Evolutionary conservation across 768 basidiomycete genomes (phyloP).

Genomic region (Suillus lakei): DNA sequence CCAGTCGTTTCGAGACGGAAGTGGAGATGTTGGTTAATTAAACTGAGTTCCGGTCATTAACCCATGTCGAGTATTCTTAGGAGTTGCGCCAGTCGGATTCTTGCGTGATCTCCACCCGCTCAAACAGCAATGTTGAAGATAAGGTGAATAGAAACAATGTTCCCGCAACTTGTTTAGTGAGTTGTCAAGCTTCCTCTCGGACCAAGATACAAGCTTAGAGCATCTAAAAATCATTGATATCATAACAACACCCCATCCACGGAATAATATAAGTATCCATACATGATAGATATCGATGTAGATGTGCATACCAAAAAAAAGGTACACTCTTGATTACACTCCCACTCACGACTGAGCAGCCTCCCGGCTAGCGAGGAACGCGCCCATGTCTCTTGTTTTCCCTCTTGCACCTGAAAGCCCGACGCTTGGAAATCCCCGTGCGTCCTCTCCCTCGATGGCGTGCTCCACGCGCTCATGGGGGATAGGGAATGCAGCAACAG

Average conservation of each 20-base stretch:
- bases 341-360: slow-evolving; percentile 21
- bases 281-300: background rate
- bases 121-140: background rate
- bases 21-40: background rate
- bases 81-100: background rate
- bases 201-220: background rate
- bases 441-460: slow-evolving; percentile 32
- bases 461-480: slow-evolving; percentile 40
- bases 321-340: background rate
- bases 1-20: background rate
- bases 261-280: background rate
- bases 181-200: background rate
- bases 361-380: slow-evolving; percentile 45
- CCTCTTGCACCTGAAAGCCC: slow-evolving; percentile 40
- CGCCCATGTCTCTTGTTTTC: slow-evolving; percentile 43
- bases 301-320: slow-evolving; percentile 5
- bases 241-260: slow-evolving; percentile 1
- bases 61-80: background rate
- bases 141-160: no score
- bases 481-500: slow-evolving; percentile 28
- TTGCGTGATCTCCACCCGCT: background rate
- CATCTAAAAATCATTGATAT: background rate
- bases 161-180: background rate
- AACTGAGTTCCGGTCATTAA: background rate
- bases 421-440: slow-evolving; percentile 40